Evolutionary conservation across 2,329 filamentous ascomycete species (phyloP), one percentile per base, ranked within the genome.

Genomic region (Beauveria varroae): DNA sequence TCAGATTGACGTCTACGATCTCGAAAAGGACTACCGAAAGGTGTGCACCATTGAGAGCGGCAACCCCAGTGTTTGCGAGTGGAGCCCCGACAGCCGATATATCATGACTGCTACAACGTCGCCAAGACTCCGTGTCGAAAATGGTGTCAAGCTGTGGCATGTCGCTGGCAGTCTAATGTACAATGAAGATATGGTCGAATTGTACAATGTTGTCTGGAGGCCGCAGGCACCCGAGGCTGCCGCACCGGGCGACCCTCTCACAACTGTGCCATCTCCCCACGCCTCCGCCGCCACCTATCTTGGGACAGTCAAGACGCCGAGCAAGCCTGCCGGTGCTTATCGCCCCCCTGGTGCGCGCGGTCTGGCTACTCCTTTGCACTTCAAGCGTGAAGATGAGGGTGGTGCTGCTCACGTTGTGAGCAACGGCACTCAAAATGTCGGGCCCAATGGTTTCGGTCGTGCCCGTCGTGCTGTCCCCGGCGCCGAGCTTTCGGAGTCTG

Each of bases 51-150:
- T 99, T 67, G 91, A 98, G 77, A 93, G 91, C 61, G 91, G 92
- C 71, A 99, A 96, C 75, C 90, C 95, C 57, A 97, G 92, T 71
- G 89, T 97, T 64, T 99, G 95, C 79, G 88, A 95, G 72, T 99
- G 95, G 95, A 96, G 92, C 70, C 92, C 95, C 6, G 95, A 99
- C 74, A 96, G 93, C 69, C 90, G 89, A 70, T 95, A 93, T 74
- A 93, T 99, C 72, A 83, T 99, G 79, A 98, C 95, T 47, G 95
- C 95, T n/a, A 99, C 93, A 22, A 98, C 93, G 16, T 97, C 92
- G 67, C 95, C 95, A 5, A 88, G 95, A 65, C 85, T 99, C 62
- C 89, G 95, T 67, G 95, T 99, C 49, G 95, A 99, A 78, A 99
- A 99, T 69, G 95, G 93, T 63, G 84, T 99, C 67, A 93, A 93